Evolutionary conservation across 805 yeast genomes (phyloP), one percentile per base, ranked within the genome.

Genomic region (Lachancea dasiensis): DNA sequence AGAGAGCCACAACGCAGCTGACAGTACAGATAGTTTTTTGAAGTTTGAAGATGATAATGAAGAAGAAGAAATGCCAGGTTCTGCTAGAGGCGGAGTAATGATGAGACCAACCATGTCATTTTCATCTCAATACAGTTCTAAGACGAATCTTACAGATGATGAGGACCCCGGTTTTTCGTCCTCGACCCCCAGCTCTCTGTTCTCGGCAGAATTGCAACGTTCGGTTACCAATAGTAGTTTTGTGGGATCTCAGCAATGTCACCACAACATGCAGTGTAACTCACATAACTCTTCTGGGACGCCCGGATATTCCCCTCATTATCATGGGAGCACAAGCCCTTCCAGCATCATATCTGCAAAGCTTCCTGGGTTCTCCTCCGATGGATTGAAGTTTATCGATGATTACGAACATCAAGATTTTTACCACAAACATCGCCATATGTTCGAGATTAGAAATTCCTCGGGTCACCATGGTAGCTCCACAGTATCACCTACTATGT

Each of bases 21-120:
- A 20, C 31, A 32, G 20, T 16, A 44, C 47, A 8, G 45, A 41
- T 9, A 45, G 41, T 9, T 53, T 53, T 36, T 39, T 53, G 39
- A 53, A 53, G 20, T 53, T 53, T 37, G 57, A 52, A 38, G 55
- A 51, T 15, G 57, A 52, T 10, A 52, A 52, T 16, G 46, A 43
- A 3, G 41, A 32, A 4, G 36, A 27, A 6, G 16, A 26, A n/a
- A 30, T 15, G 3, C 31, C 27, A 13, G 22, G 13, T 18, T 18
- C 36, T 3, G 10, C 28, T 11, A 27, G 32, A 14, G 14, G 28
- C 6, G 28, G 25, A 13, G 41, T 32, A 11, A 17, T 17, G 20
- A 39, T 39, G 38, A 34, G 19, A 13, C 36, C 29, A 5, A 30
- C 43, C 15, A 36, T 28, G 29, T 39, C 43, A 6, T 39, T 34